phyloP scores from a whole-genome alignment of 1,139 yeast genomes.

The Scheffersomyces stambukii region DNA sequence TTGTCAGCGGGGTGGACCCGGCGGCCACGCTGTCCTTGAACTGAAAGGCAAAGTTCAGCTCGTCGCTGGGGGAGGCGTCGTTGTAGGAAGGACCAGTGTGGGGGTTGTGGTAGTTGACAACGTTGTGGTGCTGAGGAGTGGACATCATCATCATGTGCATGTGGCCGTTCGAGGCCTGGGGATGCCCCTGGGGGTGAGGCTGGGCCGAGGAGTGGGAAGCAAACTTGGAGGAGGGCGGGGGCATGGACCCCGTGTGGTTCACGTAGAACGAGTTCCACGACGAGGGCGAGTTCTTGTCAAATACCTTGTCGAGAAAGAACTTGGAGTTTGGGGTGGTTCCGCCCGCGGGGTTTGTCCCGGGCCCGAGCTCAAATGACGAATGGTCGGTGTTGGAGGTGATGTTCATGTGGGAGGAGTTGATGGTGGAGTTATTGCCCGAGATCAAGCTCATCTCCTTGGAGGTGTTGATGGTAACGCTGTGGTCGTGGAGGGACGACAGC shows the following conservation, averaged over 20 bases:
- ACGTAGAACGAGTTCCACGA: too few species aligned
- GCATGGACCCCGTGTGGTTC: conserved; percentile 19
- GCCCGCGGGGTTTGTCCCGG: conserved; percentile 20
- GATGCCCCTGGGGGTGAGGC: conserved; percentile 4
- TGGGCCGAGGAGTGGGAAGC: conserved; percentile 3
- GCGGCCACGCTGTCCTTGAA: too few species aligned
- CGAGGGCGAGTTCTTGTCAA: conserved; percentile 38
- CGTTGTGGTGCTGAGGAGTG: conserved; percentile 39
- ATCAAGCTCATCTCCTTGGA: conserved; percentile 18
- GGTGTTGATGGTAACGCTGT: conserved; percentile 14
- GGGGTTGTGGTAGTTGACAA: conserved; percentile 2
- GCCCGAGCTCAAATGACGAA: conserved; percentile 35
- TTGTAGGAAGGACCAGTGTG: neutral
- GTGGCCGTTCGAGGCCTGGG: conserved; percentile 14
- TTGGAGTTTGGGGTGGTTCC: conserved; percentile 46
- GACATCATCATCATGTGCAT: conserved; percentile 39
- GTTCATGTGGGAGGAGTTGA: conserved; percentile 21
- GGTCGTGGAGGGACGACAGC: conserved; percentile 8
- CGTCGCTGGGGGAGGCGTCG: too few species aligned
- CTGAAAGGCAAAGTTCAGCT: too few species aligned
- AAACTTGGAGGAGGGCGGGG: conserved; percentile 16
- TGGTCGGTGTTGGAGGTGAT: conserved; percentile 25
- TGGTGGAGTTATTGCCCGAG: conserved; percentile 15
- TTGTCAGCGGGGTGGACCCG: too few species aligned
- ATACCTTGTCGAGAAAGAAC: conserved; percentile 36